Base-by-base conservation (phyloP, 2,329 filamentous ascomycete species). In the Apiospora hydei region DNA sequence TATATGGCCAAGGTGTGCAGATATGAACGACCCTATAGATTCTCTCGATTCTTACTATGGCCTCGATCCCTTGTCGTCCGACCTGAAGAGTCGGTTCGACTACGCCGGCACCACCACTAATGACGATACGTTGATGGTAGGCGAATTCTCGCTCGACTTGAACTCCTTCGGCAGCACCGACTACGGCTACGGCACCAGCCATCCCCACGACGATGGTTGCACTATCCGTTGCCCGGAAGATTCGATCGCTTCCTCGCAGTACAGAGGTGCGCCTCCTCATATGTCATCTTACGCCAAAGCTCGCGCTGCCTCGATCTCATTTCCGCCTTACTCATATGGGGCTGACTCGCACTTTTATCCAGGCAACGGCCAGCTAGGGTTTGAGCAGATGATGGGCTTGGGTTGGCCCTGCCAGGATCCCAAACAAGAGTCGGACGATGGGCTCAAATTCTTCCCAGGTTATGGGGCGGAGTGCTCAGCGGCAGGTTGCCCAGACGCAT, bases 21-120 rank as follows among this genome's bases (percentile, higher is more conserved):
- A 64, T 38, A 64, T 64, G 57, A 64, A 64, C 57, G 57, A 64
- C 30, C 34, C 57, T 64, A 64, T 41, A 64, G 57, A 64, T n/a
- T 10, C 10, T 34, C 18, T 64, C 57, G 21, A 41, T 57, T 13
- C 30, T 13, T 64, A 41, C 57, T 41, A n/a, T 41, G 57, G 34
- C 57, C 34, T 64, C 13, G 57, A 64, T n/a, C 4, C 30, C 18
- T 13, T 64, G 18, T 41, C 57, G 34, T n/a, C 57, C 57, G 57
- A 41, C 57, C 34, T 64, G 34, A 64, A 64, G 57, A n/a, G 34
- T 64, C 57, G 14, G 8, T 41, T 24, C 34, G 57, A 64, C 57
- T 21, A 64, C 30, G 34, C 10, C 57, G 41, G 41, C 34, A n/a
- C 57, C 34, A 41, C 57, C 10, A 11, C 34, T 24, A 41, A 38